Evolutionary conservation across 805 yeast species (phyloP).

Genomic region (Yarrowia yakushimensis): DNA sequence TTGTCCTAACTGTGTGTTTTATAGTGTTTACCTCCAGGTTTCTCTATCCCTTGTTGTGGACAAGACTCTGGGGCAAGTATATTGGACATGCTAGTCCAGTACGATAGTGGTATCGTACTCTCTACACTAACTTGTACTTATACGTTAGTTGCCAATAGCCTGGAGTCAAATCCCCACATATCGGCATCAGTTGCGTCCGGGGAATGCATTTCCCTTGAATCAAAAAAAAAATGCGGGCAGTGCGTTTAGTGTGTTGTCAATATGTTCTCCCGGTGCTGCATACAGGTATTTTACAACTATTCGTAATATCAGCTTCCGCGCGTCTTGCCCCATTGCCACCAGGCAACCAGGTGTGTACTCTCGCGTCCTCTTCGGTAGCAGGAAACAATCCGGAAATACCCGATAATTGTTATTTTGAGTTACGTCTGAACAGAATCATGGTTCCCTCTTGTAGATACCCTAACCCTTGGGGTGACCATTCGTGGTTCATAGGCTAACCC

Average conservation of each 20-base stretch:
- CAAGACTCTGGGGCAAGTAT: neutral
- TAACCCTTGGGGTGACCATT: neutral
- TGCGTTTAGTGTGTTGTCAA: neutral
- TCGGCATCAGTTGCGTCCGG: neutral
- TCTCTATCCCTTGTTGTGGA: neutral
- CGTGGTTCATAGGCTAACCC: neutral
- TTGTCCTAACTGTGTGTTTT: too few relatives aligned
- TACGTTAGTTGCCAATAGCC: neutral
- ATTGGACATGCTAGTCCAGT: neutral
- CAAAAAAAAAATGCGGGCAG: neutral
- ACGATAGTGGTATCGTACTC: neutral
- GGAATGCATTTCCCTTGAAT: too few relatives aligned
- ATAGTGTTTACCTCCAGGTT: neutral
- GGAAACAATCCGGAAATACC: neutral
- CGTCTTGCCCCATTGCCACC: too few relatives aligned
- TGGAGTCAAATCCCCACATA: constrained; percentile 6
- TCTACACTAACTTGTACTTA: too few relatives aligned
- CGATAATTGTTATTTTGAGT: neutral
- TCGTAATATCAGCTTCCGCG: neutral
- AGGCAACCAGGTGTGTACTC: too few relatives aligned
- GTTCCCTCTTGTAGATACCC: neutral
- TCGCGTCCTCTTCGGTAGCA: neutral
- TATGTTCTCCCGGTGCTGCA: neutral
- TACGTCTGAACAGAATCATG: neutral
- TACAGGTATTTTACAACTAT: neutral